Conservation (phyloP, 2,329 filamentous ascomycete species). For the Lasiodiplodia theobromae region DNA sequence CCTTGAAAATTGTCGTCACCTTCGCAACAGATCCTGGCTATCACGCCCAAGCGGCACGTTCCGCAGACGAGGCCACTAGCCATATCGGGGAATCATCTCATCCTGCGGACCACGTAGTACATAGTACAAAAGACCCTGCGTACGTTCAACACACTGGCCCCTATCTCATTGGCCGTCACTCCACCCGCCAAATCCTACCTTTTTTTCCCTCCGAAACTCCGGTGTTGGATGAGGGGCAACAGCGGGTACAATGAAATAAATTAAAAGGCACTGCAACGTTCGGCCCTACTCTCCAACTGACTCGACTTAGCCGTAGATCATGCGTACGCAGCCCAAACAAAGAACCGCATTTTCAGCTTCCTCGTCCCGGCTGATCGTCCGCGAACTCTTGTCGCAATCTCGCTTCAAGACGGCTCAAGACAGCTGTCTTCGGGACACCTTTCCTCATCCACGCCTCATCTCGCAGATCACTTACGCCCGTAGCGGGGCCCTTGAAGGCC, state of each 20-base stretch:
- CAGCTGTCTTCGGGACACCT: too few species aligned
- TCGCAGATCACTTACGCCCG: too few species aligned
- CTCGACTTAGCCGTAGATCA: neutral
- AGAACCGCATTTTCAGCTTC: neutral
- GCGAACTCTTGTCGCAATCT: neutral
- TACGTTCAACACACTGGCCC: neutral
- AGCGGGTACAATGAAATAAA: neutral
- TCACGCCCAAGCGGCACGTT: neutral
- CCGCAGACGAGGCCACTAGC: neutral
- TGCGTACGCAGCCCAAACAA: neutral
- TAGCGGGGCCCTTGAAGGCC: too few species aligned
- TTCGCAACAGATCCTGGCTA: neutral
- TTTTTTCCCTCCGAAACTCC: neutral
- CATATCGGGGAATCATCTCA: neutral
- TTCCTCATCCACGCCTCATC: too few species aligned
- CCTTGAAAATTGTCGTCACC: neutral
- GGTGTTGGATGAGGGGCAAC: neutral
- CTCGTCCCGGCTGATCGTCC: conserved; percentile 2
- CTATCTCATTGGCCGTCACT: neutral
- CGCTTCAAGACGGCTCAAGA: neutral
- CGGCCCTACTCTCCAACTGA: conserved; percentile 1
- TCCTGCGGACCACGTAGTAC: neutral
- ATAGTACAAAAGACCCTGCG: neutral
- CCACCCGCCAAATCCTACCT: neutral
- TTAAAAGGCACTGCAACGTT: neutral